Evolutionary conservation across 768 basidiomycete genomes (phyloP), one percentile per base, ranked within the genome.

Genomic region (Nidularia sp.): DNA sequence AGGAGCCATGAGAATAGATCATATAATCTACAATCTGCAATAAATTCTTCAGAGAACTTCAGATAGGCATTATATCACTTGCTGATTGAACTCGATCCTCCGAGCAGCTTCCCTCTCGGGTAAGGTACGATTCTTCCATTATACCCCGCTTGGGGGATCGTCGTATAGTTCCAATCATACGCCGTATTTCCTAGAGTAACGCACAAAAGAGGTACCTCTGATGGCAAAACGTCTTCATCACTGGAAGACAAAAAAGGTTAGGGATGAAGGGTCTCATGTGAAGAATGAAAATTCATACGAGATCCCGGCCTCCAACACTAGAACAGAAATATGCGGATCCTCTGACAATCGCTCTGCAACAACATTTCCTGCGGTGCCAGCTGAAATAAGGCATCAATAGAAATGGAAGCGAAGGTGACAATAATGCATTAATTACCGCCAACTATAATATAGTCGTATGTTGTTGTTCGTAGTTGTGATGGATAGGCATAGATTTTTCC

Each of bases 21-120:
- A 65, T 58, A 47, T 53, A 55, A 49, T 63, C 62, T 62, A 31
- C 18, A 25, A 34, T 34, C 10, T n/a, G 34, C 15, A 49, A 33
- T 45, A 45, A 41, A 9, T 29, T 45, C 15, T 12, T 5, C 15
- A 41, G 39, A 41, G 32, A 41, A 8, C 44, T 45, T 45, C 13
- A 22, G 9, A 45, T 45, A 13, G 9, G 13, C 3, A 4, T n/a
- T n/a, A 25, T 9, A 22, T 22, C 13, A 55, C 63, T 53, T 36
- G 66, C 68, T 69, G 44, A 64, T 62, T n/a, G 63, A 63, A 18
- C 60, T 63, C 13, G 56, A 58, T 29, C 67, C 69, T 1, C 70
- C 70, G 1, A 72, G 59, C 31, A 70, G 50, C 41, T 57, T 57
- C 1, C 66, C 70, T 29, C 69, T 55, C 5, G 60, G 53, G 45